Evolutionary conservation across 2,329 filamentous ascomycete species (phyloP), one percentile per base, ranked within the genome.

Genomic region (Hymenoscyphus albidus): DNA sequence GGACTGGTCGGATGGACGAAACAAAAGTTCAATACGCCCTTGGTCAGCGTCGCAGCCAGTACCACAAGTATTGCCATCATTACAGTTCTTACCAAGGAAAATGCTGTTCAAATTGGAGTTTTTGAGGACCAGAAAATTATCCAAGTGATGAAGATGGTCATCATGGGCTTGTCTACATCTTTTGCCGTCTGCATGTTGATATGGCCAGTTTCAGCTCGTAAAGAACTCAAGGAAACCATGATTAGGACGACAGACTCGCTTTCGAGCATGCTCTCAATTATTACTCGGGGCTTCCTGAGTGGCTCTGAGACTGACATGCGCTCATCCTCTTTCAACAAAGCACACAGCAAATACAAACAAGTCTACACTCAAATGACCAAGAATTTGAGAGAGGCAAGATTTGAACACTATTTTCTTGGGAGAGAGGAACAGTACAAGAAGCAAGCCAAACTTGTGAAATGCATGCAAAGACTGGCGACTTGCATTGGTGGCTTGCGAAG

Each of bases 1-100:
- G 94, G 94, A 0, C 89, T 97, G 69, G 84, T 97, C 35, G 93
- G 91, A 55, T 96, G 92, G 92, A 85, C 89, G 63, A 96, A 96
- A 77, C 90, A 94, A 74, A 88, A 81, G 70, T 82, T 92, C 66
- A 91, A 89, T 66, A 88, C 90, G 71, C 90, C 92, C 6, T 79
- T 95, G 63, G 91, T 95, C 68, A 93, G 93, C 73, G 90, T 94
- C 42, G 91, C 90, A 58, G 92, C 90, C 70, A 97, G 93, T 39
- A 81, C 97, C 69, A 87, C 93, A 6, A 94, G 92, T 40, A 87
- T 98, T 64, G 92, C 92, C 59, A 91, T 95, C 68, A 96, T 97
- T 74, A 93, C 91, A 2, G 86, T 96, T 57, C 80, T 97, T 67
- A 97, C 94, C 12, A 96, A 96, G 77, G 94, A 97, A 77, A 93